Base-by-base conservation (phyloP, 2,329 filamentous ascomycete species). In the Fusarium agapanthi region DNA sequence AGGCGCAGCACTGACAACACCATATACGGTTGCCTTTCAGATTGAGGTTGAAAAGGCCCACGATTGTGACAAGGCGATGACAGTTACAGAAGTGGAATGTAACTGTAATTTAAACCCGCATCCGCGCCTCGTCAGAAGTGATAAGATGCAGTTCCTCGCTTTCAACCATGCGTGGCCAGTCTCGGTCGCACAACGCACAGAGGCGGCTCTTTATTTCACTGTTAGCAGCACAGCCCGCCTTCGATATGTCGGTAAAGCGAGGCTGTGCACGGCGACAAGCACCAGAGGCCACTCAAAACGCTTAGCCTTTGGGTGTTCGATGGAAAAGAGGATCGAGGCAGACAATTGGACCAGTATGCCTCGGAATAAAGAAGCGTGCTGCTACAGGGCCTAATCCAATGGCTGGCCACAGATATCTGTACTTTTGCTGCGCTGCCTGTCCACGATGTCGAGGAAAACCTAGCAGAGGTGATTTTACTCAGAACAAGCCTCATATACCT, bases 141-240 rank as follows among this genome's bases (percentile, higher is more conserved):
- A 50, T 65, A 38, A 43, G 40, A 41, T 41, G 51, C 51, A 69
- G 41, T 59, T 51, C 30, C 47, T 50, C 47, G n/a, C 22, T 50
- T 69, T 69, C 66, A 69, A 69, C 54, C 59, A 69, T 54, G 51
- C 45, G 35, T 69, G 40, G 51, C 51, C 65, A 69, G 51, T 69
- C 51, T 34, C 43, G 38, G 48, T 35, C 62, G 66, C 47, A 65
- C 65, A 69, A 54, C 35, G 48, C 65, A 69, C 30, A 43, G n/a
- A 59, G 40, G 51, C 57, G 44, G 65, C 57, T 69, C 55, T 69
- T 51, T 35, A 57, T 38, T 51, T 69, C 50, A 58, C 51, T 32
- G 65, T 67, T 28, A 50, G 38, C 28, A 43, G 66, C 66, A 69
- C 44, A 69, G 66, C 66, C 66, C 65, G n/a, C 38, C 48, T 48